A percentile compares a stretch with the other conserved stretches of the same genome.
These are phyloP conservation scores for Stemphylium beticola DNA, from an alignment of 2,329 filamentous ascomycete species.

Conservation along the genomic window DNA sequence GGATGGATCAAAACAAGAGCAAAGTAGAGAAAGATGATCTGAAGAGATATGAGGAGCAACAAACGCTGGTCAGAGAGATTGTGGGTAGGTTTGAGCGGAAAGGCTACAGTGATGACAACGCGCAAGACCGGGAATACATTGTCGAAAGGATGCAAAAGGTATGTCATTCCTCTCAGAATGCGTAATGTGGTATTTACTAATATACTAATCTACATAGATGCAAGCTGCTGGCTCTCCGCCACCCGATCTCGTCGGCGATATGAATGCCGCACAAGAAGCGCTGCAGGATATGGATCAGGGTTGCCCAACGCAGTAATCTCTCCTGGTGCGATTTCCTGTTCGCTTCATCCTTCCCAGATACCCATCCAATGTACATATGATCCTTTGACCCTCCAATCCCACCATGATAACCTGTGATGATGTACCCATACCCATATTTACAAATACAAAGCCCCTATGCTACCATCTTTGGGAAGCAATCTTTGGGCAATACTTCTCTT, in stretches of 20 bases:
- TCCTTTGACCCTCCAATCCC: not conserved
- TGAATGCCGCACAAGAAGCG: constrained; percentile 79
- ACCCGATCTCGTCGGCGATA: constrained; percentile 86
- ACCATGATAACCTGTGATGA: not conserved
- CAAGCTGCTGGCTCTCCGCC: constrained; percentile 93
- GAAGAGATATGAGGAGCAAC: constrained; percentile 81
- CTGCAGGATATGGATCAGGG: constrained; percentile 62
- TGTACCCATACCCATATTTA: not conserved
- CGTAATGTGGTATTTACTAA: not conserved
- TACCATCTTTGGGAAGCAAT: not conserved
- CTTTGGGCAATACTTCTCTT: not conserved
- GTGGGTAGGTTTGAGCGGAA: constrained; percentile 85
- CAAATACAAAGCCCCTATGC: not conserved
- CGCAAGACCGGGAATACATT: constrained; percentile 85
- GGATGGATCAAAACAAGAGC: constrained; percentile 79
- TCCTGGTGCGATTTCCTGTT: constrained; percentile 5
- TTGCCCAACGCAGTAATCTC: constrained; percentile 65
- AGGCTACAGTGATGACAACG: constrained; percentile 81
- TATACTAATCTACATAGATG: constrained; percentile 68
- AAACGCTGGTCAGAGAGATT: constrained; percentile 80
- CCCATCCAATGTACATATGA: constrained; percentile 22
- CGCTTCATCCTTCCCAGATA: constrained; percentile 27
- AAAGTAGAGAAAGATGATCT: constrained; percentile 72
- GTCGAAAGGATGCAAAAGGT: constrained; percentile 99
- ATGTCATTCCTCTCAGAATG: constrained; percentile 1